Evolutionary conservation across 768 basidiomycete species (phyloP), one percentile per base, ranked within the genome.

Genomic region (Rhizopogon roseolus): DNA sequence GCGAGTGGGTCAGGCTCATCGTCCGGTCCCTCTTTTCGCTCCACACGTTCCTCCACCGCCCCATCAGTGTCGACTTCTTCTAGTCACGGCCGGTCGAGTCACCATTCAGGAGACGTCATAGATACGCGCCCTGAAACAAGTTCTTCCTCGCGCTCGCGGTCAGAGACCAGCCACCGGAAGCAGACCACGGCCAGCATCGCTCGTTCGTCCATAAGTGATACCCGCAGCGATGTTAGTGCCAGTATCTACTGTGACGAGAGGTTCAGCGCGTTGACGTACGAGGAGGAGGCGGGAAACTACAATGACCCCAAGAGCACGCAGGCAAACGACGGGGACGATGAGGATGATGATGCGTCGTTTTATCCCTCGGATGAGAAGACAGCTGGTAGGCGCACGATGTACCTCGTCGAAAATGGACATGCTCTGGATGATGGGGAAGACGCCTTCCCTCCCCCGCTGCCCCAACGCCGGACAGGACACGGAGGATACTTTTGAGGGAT

Each of bases 371-470:
- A 19, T 19, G 67, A 69, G 28, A 57, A 71, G 54, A 68, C 67
- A 2, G 67, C 67, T 17, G 69, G 67, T 5, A 63, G 69, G 46
- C 65, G 69, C 45, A 68, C 69, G 14, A 68, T 68, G 67, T 68
- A 68, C 50, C 63, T 68, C 22, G 7, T 68, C 32, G 69, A 68
- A 19, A 53, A 70, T 32, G 67, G 62, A 1, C 64, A 57, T 32
- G 14, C 39, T 17, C 63, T 59, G n/a, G 67, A 64, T 34, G 56
- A 49, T 1, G 61, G 50, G 9, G 60, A 13, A 28, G 38, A 28
- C 27, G 43, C 10, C 7, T 19, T 51, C 10, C 27, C 38, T 14
- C 38, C 44, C 6, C 25, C 29, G 25, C 22, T 44, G 5, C 52
- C 46, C 3, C 13, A 19, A 28, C 46, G 16, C 46, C 45, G 7